phyloP scores from a whole-genome alignment of 345 rosid species.

The Boechera retrofracta region DNA sequence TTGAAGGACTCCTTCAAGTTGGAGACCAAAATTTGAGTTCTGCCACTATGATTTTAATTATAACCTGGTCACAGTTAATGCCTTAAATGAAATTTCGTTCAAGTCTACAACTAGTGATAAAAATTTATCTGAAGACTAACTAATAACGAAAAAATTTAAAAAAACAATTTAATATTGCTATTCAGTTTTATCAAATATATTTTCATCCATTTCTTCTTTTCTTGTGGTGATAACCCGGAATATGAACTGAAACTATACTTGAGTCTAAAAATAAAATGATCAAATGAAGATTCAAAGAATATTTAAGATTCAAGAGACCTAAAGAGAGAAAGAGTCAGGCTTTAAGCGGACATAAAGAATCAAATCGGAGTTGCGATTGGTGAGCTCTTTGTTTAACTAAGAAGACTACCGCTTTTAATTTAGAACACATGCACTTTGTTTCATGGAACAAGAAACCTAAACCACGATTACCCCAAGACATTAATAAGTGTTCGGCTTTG shows the following conservation, averaged over 20 bases:
- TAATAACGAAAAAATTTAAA: neutral
- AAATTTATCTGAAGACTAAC: neutral
- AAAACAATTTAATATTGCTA: neutral
- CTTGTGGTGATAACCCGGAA: neutral
- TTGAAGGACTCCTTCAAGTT: neutral
- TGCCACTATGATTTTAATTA: neutral
- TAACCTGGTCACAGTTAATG: neutral
- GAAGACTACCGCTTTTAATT: conserved; percentile 18
- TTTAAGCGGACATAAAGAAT: conserved; percentile 41
- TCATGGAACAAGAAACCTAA: conserved; percentile 36
- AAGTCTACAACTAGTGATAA: neutral
- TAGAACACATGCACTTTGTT: conserved; percentile 43
- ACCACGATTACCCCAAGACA: conserved; percentile 25
- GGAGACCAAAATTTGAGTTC: neutral
- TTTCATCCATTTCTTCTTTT: conserved; percentile 20
- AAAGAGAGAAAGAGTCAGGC: conserved; percentile 34
- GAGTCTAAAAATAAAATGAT: conserved; percentile 12
- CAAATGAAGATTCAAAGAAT: conserved; percentile 36
- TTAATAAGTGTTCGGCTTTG: neutral
- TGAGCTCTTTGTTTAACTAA: conserved; percentile 24
- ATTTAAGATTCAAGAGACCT: conserved; percentile 29
- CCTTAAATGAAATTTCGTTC: neutral
- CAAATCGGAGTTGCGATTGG: conserved; percentile 33
- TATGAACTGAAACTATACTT: conserved; percentile 13
- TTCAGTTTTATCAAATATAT: neutral